phyloP scores from a whole-genome alignment of 2,329 filamentous ascomycete genomes.

The Colletotrichum sp. region DNA sequence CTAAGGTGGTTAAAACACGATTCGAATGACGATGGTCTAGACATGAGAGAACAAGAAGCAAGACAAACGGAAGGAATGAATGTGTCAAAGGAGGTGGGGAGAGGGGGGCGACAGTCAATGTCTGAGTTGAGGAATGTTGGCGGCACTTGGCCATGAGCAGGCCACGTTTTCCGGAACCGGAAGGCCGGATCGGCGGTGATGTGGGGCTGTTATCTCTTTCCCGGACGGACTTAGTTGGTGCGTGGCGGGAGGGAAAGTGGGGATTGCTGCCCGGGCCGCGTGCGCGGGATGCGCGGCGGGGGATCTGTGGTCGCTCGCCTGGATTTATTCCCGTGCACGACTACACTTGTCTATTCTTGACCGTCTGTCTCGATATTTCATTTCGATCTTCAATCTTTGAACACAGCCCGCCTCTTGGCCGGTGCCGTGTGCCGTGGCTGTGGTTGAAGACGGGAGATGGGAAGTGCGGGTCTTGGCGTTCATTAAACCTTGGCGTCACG shows the following conservation, averaged over 20 bases:
- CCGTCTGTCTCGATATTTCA: accelerated
- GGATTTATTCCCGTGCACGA: neutral
- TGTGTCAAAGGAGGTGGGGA: neutral
- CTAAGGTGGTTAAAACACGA: no score
- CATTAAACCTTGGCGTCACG: neutral
- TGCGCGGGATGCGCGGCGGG: neutral
- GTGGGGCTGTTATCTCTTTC: neutral
- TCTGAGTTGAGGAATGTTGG: neutral
- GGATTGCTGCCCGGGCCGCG: neutral
- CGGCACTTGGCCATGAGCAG: neutral
- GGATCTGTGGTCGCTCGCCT: neutral
- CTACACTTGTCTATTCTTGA: neutral
- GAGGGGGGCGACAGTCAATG: neutral
- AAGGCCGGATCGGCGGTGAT: neutral
- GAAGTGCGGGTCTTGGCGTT: neutral
- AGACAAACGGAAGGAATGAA: neutral
- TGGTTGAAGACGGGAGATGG: neutral
- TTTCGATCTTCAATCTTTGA: neutral
- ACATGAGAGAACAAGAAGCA: accelerated
- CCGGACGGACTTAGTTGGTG: neutral
- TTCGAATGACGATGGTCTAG: neutral
- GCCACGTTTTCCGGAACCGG: neutral
- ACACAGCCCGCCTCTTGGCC: neutral
- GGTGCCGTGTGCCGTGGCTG: neutral
- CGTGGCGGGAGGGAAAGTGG: neutral